These are phyloP conservation scores for Jamesozyma rosinii DNA, from an alignment of 805 yeast species.

Conservation along the genomic window DNA sequence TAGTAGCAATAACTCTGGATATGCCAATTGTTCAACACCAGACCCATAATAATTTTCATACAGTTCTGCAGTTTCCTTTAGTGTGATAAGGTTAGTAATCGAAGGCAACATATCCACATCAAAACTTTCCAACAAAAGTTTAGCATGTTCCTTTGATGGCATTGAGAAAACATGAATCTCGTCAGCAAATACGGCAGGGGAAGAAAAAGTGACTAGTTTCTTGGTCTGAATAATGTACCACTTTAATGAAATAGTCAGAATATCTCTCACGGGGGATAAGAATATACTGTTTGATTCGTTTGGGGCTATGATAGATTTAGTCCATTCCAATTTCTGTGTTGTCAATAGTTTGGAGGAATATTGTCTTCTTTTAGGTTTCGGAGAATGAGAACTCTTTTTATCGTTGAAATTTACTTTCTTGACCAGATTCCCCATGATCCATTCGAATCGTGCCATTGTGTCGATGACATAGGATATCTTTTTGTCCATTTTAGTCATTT, in stretches of 20 bases:
- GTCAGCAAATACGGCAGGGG: constrained; percentile 13
- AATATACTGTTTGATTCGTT: constrained; percentile 8
- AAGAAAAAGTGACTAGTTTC: constrained; percentile 18
- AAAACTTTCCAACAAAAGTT: constrained; percentile 17
- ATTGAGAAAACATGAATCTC: constrained; percentile 13
- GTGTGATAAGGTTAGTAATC: constrained; percentile 13
- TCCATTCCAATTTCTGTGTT: constrained; percentile 18
- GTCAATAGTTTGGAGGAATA: constrained; percentile 20
- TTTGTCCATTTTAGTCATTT: constrained; percentile 11
- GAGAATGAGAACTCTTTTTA: background rate
- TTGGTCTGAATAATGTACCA: constrained; percentile 22
- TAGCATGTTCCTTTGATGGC: constrained; percentile 21
- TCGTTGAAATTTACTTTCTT: constrained; percentile 5
- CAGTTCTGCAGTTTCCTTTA: constrained; percentile 14
- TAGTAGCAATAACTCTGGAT: constrained; percentile 21
- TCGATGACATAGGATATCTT: constrained; percentile 19
- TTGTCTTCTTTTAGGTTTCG: constrained; percentile 9
- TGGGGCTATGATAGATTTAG: constrained; percentile 10
- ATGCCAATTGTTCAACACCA: constrained; percentile 10
- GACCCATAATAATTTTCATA: constrained; percentile 16
- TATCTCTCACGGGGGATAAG: constrained; percentile 15
- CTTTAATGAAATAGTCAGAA: constrained; percentile 15
- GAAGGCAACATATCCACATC: constrained; percentile 12
- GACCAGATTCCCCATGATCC: constrained; percentile 13
- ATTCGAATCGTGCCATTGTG: constrained; percentile 16